Conservation (phyloP, 495 filamentous ascomycete species). For the Penicillium samsonianum region DNA sequence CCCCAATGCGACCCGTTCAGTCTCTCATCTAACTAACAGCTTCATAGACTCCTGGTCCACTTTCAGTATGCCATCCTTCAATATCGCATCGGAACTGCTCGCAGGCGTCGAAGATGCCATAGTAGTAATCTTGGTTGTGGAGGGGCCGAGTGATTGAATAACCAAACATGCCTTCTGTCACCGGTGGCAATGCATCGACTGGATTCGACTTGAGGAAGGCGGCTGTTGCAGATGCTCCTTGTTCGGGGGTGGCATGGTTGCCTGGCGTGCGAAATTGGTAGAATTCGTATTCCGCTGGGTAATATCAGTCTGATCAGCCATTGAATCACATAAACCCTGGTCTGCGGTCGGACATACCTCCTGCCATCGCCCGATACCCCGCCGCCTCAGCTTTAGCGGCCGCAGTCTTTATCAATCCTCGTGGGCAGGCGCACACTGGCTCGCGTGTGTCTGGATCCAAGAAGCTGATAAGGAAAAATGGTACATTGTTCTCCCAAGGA, state of each 20-base stretch:
- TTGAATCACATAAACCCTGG: not conserved
- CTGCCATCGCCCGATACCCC: conserved; percentile 84
- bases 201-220: conserved; percentile 72
- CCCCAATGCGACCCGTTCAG: not conserved
- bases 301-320: conserved; percentile 9
- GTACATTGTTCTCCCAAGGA: conserved; percentile 90
- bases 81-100: conserved; percentile 78
- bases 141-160: conserved; percentile 92
- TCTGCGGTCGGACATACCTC: conserved; percentile 58
- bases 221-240: conserved; percentile 71
- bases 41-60: conserved; percentile 93
- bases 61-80: conserved; percentile 98
- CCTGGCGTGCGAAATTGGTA: conserved; percentile 81
- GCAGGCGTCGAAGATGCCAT: conserved; percentile 84
- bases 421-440: conserved; percentile 78
- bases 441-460: conserved; percentile 55
- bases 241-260: conserved; percentile 46
- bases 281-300: conserved; percentile 92
- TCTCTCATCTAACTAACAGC: conserved; percentile 55
- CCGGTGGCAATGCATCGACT: conserved; percentile 64
- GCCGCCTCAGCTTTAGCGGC: conserved; percentile 64
- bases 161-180: conserved; percentile 98
- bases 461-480: conserved; percentile 93
- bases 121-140: conserved; percentile 94
- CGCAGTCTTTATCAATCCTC: conserved; percentile 69